Conservation (phyloP, 352 stramenopile genomes). For the Stramenopiles sp. region DNA sequence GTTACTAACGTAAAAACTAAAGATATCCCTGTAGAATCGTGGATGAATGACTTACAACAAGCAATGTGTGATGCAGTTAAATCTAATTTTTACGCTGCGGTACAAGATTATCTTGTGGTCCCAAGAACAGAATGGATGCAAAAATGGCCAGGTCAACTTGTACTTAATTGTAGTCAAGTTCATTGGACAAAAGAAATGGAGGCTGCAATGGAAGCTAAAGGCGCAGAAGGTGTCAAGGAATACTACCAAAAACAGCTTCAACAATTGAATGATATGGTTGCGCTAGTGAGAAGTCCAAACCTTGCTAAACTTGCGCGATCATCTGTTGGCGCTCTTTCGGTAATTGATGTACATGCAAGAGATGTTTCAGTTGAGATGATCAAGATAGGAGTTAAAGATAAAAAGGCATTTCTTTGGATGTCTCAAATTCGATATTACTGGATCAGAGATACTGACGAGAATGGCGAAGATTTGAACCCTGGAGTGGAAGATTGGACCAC, state of each 20-base stretch:
- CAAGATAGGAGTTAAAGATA: constrained; percentile 32
- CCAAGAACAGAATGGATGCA: constrained; percentile 70
- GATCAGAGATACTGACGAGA: constrained; percentile 39
- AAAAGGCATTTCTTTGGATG: constrained; percentile 65
- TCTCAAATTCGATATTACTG: constrained; percentile 74
- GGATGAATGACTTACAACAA: constrained; percentile 59
- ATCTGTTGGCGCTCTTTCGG: constrained; percentile 52
- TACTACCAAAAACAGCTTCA: constrained; percentile 50
- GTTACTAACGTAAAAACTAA: constrained; percentile 39
- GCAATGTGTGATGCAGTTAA: constrained; percentile 59
- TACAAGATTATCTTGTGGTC: constrained; percentile 50
- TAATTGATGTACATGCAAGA: constrained; percentile 68
- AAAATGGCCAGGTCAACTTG: constrained; percentile 52
- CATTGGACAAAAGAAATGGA: constrained; percentile 76
- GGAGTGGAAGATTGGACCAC: no score
- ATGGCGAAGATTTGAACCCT: constrained; percentile 33
- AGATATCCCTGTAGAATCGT: constrained; percentile 67
- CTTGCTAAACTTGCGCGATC: constrained; percentile 51
- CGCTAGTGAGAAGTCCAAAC: constrained; percentile 33
- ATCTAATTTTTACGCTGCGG: constrained; percentile 46
- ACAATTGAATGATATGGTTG: constrained; percentile 72
- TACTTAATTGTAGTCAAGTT: constrained; percentile 65
- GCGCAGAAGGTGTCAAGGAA: constrained; percentile 38
- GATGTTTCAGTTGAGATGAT: constrained; percentile 58
- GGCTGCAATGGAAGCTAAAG: constrained; percentile 29